Evolutionary conservation across 352 stramenopile species (phyloP).

Genomic region (Globisporangium spiculum): DNA sequence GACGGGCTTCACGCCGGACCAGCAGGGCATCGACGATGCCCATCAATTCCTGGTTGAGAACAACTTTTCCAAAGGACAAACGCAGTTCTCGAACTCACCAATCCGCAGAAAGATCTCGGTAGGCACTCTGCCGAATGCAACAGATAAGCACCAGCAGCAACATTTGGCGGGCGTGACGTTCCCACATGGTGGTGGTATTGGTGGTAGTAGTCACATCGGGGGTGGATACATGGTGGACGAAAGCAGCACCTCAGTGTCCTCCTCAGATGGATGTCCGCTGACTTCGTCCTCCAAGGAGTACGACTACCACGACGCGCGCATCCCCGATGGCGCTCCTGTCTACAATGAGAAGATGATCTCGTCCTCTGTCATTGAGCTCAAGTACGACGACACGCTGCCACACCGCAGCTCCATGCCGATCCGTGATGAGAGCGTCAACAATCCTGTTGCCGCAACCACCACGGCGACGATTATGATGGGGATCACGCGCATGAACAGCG

Average conservation of each 20-base stretch:
- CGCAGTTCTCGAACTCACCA: background rate
- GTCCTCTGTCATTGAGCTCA: constrained; percentile 16
- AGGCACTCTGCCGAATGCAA: background rate
- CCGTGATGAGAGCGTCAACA: constrained; percentile 6
- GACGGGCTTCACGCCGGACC: constrained; percentile 44
- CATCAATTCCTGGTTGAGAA: constrained; percentile 68
- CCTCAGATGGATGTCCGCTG: background rate
- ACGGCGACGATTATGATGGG: background rate
- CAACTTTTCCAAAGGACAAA: background rate
- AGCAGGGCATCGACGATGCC: constrained; percentile 43
- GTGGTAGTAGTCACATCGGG: background rate
- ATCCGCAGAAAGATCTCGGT: constrained; percentile 6
- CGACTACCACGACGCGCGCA: constrained; percentile 9
- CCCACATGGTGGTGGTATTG: background rate
- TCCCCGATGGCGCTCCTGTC: background rate
- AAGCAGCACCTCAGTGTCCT: background rate
- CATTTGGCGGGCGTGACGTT: background rate
- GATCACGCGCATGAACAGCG: constrained; percentile 29
- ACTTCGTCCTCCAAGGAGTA: constrained; percentile 2
- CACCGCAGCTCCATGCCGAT: constrained; percentile 2
- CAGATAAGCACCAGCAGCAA: background rate
- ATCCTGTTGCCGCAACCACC: constrained; percentile 3
- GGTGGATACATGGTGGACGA: constrained; percentile 1
- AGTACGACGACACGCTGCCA: constrained; percentile 10
- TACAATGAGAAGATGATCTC: background rate